Conservation (phyloP, 192 early-diverging fungal genomes). For the Cetraspora pellucida region DNA sequence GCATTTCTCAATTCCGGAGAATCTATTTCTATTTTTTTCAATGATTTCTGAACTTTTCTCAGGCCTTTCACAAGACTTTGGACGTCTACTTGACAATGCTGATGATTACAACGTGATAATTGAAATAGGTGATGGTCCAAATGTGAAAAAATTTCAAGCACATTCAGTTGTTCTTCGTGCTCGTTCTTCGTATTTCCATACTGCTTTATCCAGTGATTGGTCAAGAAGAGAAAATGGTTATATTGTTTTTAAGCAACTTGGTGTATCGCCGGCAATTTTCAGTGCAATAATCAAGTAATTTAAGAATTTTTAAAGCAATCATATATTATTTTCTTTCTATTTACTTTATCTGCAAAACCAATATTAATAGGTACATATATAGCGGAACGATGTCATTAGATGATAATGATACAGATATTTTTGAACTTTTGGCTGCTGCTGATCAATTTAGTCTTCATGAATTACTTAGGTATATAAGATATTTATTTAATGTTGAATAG, state of each 20-base stretch:
- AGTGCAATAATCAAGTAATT: slow-evolving; percentile 14
- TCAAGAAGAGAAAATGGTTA: background rate
- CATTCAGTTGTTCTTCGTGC: slow-evolving; percentile 20
- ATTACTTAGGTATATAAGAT: too few species aligned
- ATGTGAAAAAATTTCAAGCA: background rate
- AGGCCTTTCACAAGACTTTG: background rate
- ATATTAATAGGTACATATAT: slow-evolving; percentile 2
- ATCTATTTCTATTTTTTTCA: too few species aligned
- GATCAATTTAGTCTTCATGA: background rate
- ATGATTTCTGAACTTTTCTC: slow-evolving; percentile 5
- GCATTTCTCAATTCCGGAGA: too few species aligned
- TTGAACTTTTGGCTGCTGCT: slow-evolving; percentile 5
- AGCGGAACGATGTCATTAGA: background rate
- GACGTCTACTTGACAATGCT: background rate
- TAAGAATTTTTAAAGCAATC: background rate
- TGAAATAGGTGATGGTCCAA: slow-evolving; percentile 16
- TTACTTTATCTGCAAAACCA: background rate
- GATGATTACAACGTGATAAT: slow-evolving; percentile 24
- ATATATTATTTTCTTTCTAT: background rate
- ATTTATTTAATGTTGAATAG: too few species aligned
- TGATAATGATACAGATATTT: slow-evolving; percentile 5
- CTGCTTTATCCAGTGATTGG: background rate
- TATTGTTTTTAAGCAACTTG: background rate
- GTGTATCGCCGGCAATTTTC: background rate
- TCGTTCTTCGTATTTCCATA: slow-evolving; percentile 9